Percentiles rank a stretch among this genome's conserved stretches.
Evolutionary conservation across 768 basidiomycete genomes (phyloP).

Genomic region (Amanita muscaria): DNA sequence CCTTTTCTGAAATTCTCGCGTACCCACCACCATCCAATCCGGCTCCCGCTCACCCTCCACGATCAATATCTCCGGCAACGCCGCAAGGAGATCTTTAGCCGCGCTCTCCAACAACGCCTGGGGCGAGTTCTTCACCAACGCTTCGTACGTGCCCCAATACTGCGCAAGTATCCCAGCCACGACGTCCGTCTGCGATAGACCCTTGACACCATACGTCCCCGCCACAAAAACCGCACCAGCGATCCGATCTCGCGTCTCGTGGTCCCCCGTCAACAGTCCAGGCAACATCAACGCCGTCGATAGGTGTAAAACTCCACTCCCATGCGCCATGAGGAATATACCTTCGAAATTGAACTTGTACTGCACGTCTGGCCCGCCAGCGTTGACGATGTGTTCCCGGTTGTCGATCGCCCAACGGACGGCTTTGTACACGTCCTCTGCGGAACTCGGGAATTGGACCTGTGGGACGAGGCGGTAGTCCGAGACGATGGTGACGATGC

Average conservation of each 20-base stretch:
- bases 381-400: slow-evolving; percentile 13
- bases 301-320: slow-evolving; percentile 48
- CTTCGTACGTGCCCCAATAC: slow-evolving; percentile 33
- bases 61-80: slow-evolving; percentile 39
- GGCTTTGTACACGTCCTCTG: slow-evolving; percentile 53
- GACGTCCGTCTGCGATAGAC: slow-evolving; percentile 15
- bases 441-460: slow-evolving; percentile 44
- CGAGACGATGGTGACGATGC: slow-evolving; percentile 55
- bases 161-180: slow-evolving; percentile 23
- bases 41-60: slow-evolving; percentile 49
- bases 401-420: slow-evolving; percentile 42
- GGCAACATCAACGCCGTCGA: slow-evolving; percentile 35
- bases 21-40: slow-evolving; percentile 28
- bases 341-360: slow-evolving; percentile 28
- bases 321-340: slow-evolving; percentile 50
- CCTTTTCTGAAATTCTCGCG: slow-evolving; percentile 28
- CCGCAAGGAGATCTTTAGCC: slow-evolving; percentile 23
- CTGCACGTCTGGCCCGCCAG: not conserved
- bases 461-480: slow-evolving; percentile 60
- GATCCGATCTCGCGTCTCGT: slow-evolving; percentile 24
- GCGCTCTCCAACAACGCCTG: slow-evolving; percentile 31
- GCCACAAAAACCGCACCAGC: slow-evolving; percentile 38
- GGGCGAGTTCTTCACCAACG: slow-evolving; percentile 29
- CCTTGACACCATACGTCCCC: slow-evolving; percentile 33
- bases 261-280: slow-evolving; percentile 22